Percentiles rank a stretch among this genome's conserved stretches.
Conservation (phyloP, 176 grass and related monocot species). For the Triticum urartu region DNA sequence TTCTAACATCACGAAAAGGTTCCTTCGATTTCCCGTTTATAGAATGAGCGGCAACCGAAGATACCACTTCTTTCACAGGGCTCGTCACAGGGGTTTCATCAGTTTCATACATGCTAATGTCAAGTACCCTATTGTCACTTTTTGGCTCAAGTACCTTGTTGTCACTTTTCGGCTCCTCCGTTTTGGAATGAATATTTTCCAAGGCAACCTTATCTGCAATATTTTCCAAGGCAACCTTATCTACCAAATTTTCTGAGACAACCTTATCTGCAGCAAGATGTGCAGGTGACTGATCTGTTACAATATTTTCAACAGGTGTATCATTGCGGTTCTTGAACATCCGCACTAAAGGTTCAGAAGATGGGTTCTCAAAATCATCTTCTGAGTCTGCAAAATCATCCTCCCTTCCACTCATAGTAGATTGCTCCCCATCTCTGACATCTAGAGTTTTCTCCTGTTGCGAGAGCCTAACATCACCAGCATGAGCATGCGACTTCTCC, state of each 20-base stretch:
- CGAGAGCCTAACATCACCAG: conserved; percentile 41
- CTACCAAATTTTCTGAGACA: background rate
- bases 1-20: conserved; percentile 41
- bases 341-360: conserved; percentile 71
- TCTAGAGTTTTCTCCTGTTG: conserved; percentile 55
- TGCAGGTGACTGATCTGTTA: conserved; percentile 34
- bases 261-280: conserved; percentile 41
- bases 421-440: conserved; percentile 62
- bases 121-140: conserved; percentile 34
- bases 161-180: background rate
- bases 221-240: background rate
- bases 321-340: conserved; percentile 80
- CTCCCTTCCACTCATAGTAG: conserved; percentile 44
- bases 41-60: conserved; percentile 36
- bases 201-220: background rate
- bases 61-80: conserved; percentile 41
- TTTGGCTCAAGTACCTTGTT: conserved; percentile 14
- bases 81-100: conserved; percentile 53
- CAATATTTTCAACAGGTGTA: conserved; percentile 38
- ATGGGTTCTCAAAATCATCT: conserved; percentile 88
- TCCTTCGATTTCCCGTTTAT: conserved; percentile 65
- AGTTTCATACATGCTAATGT: conserved; percentile 58
- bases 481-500: conserved; percentile 48
- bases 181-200: background rate
- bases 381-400: conserved; percentile 73